phyloP scores from a whole-genome alignment of 768 basidiomycete genomes.

The Phanerodontia chrysosporium region DNA sequence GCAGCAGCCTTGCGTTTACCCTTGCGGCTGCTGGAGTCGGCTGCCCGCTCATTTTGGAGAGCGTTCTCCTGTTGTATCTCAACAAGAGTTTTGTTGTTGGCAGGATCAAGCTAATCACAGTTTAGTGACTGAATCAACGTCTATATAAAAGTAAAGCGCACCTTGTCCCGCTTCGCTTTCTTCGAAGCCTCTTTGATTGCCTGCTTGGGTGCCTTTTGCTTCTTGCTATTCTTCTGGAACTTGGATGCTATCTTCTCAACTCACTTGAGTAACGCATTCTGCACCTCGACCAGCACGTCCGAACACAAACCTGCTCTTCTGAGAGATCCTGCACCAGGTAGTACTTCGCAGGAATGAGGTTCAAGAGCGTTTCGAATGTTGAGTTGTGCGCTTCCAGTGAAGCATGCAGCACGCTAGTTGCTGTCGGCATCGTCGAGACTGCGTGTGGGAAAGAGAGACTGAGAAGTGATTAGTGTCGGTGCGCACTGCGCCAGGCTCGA shows the following conservation, averaged over 20 bases:
- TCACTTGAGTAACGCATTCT: background rate
- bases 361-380: constrained; percentile 78
- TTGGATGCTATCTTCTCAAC: constrained; percentile 49
- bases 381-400: constrained; percentile 84
- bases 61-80: constrained; percentile 66
- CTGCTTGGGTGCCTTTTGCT: constrained; percentile 70
- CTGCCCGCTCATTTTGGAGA: constrained; percentile 18
- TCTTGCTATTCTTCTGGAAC: constrained; percentile 87
- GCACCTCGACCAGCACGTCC: background rate
- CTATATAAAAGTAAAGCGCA: constrained; percentile 24
- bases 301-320: constrained; percentile 55
- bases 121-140: background rate
- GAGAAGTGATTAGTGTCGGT: background rate
- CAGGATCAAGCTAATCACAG: constrained; percentile 76
- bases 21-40: constrained; percentile 24
- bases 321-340: constrained; percentile 70
- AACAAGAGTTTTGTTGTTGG: constrained; percentile 74
- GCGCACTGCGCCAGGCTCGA: background rate
- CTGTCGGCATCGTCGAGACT: constrained; percentile 41
- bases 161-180: constrained; percentile 87
- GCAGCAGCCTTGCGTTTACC: constrained; percentile 46
- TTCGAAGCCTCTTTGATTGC: constrained; percentile 84
- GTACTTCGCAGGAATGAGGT: constrained; percentile 85
- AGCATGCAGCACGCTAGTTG: constrained; percentile 41
- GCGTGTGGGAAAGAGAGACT: background rate